These are phyloP conservation scores for Diplocarpon mali DNA, from an alignment of 2,329 filamentous ascomycete genomes.

Conservation along the genomic window DNA sequence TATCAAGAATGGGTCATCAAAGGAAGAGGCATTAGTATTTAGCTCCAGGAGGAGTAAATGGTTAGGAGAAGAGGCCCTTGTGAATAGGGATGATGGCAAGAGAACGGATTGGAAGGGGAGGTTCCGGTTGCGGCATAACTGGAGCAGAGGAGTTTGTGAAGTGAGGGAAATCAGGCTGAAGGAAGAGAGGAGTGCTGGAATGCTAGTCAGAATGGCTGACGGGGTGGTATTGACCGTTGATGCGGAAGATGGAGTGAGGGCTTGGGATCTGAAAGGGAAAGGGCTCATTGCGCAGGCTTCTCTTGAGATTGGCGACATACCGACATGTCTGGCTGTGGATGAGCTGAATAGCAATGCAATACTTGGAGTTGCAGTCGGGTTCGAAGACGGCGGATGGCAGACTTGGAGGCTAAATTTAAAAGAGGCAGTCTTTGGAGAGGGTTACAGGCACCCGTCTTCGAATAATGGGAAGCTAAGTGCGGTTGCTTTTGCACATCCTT, in stretches of 20 bases:
- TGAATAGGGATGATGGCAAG: constrained; percentile 20
- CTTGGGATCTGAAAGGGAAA: constrained; percentile 62
- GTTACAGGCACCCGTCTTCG: constrained; percentile 19
- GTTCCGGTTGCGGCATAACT: constrained; percentile 84
- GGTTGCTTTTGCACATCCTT: constrained; percentile 63
- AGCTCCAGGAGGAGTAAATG: constrained; percentile 38
- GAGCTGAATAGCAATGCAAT: constrained; percentile 33
- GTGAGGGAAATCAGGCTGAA: constrained; percentile 54
- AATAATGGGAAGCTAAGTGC: constrained; percentile 43
- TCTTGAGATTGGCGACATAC: constrained; percentile 30
- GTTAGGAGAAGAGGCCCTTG: constrained; percentile 31
- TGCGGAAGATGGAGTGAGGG: constrained; percentile 55
- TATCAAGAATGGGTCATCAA: constrained; percentile 34
- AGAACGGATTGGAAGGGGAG: constrained; percentile 74
- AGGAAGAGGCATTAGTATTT: constrained; percentile 20
- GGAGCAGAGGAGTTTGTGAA: constrained; percentile 71
- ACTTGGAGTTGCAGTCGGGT: constrained; percentile 57
- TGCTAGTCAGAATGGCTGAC: constrained; percentile 68
- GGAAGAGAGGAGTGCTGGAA: constrained; percentile 30
- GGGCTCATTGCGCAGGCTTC: constrained; percentile 42
- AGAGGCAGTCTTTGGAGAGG: constrained; percentile 20
- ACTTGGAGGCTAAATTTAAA: constrained; percentile 51
- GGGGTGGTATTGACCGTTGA: constrained; percentile 73
- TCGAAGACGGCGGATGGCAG: constrained; percentile 58
- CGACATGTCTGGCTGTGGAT: constrained; percentile 58